phyloP scores from a whole-genome alignment of 805 yeast species.

The Saturnispora saitoi region DNA sequence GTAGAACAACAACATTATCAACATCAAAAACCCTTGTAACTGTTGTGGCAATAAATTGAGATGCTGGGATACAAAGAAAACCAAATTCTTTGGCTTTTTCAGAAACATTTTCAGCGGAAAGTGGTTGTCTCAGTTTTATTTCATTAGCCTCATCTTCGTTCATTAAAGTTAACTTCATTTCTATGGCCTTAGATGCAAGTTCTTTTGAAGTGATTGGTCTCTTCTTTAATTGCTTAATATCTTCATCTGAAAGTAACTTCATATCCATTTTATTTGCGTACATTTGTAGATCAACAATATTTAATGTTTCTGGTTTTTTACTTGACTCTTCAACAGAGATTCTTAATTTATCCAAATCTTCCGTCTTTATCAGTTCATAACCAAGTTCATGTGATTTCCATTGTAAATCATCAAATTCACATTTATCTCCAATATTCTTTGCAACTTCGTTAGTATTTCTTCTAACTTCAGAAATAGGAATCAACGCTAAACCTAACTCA shows the following conservation, averaged over 20 bases:
- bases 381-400: conserved; percentile 17
- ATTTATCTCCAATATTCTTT: conserved; percentile 15
- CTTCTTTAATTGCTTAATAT: conserved; percentile 25
- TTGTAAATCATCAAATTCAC: conserved; percentile 6
- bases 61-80: conserved; percentile 46
- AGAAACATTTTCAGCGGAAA: conserved; percentile 23
- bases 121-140: conserved; percentile 11
- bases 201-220: conserved; percentile 26
- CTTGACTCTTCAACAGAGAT: conserved; percentile 5
- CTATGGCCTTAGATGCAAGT: conserved; percentile 32
- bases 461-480: conserved; percentile 21
- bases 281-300: conserved; percentile 12
- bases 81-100: conserved; percentile 38
- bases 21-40: conserved; percentile 46
- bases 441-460: conserved; percentile 19
- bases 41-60: conserved; percentile 57
- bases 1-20: conserved; percentile 51
- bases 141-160: conserved; percentile 21
- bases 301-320: conserved; percentile 8
- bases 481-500: conserved; percentile 28
- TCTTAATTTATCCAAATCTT: conserved; percentile 13
- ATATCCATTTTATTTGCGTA: conserved; percentile 27
- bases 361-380: conserved; percentile 13
- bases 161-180: conserved; percentile 32
- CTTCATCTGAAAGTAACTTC: conserved; percentile 26